Evolutionary conservation across 2,329 filamentous ascomycete genomes (phyloP).

Genomic region (Colletotrichum filicis): DNA sequence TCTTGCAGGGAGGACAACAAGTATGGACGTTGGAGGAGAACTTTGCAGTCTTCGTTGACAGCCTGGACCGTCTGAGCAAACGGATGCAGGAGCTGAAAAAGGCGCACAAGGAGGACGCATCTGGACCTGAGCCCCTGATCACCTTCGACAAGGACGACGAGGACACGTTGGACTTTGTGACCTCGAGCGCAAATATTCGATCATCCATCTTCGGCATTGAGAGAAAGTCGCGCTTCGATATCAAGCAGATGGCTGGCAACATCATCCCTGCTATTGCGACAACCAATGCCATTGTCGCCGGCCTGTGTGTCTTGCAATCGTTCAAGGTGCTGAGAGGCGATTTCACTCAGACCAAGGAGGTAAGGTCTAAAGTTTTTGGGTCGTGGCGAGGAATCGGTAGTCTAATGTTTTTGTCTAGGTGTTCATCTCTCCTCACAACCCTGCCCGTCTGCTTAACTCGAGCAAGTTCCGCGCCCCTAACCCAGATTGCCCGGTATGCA

Average conservation of each 20-base stretch:
- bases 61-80: slow-evolving; percentile 79
- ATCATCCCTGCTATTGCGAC: slow-evolving; percentile 99
- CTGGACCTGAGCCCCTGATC: slow-evolving; percentile 72
- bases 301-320: slow-evolving; percentile 89
- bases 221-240: slow-evolving; percentile 90
- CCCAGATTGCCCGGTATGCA: slow-evolving; percentile 84
- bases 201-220: slow-evolving; percentile 92
- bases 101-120: slow-evolving; percentile 53
- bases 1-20: slow-evolving; percentile 75
- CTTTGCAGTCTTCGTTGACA: slow-evolving; percentile 86
- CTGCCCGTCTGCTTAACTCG: slow-evolving; percentile 67
- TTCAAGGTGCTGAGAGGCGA: slow-evolving; percentile 88
- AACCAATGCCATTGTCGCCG: slow-evolving; percentile 95
- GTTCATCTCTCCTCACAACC: slow-evolving; percentile 78
- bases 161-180: slow-evolving; percentile 94
- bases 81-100: slow-evolving; percentile 75
- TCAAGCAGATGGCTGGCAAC: slow-evolving; percentile 99
- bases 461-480: slow-evolving; percentile 74
- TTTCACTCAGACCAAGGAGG: slow-evolving; percentile 79
- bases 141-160: slow-evolving; percentile 97
- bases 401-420: slow-evolving; percentile 57
- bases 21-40: slow-evolving; percentile 88
- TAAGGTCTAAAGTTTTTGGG: slow-evolving; percentile 44
- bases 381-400: slow-evolving; percentile 2
- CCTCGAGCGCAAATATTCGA: slow-evolving; percentile 88